Evolutionary conservation across 1,139 yeast species (phyloP), one percentile per base, ranked within the genome.

Genomic region (Geotrichum candidum): DNA sequence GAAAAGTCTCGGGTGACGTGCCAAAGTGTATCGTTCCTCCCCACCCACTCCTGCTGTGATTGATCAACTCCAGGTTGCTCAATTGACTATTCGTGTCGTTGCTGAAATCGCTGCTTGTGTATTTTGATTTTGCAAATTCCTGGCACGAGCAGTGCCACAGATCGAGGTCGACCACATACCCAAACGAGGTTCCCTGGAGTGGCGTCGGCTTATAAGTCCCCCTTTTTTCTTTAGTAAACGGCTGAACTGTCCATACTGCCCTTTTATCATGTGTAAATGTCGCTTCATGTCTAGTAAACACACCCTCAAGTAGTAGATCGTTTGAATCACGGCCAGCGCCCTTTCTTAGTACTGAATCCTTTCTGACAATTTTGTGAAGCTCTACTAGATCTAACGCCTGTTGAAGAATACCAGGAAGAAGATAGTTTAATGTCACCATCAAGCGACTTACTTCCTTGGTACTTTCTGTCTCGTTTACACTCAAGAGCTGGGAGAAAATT

Each of bases 301-400:
- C 52, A 18, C 62, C 62, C 29, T 55, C 46, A 9, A 54, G 54
- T 22, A 45, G 23, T 22, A 45, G 23, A 35, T 27, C 27, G 25
- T 18, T 23, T 29, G 41, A 11, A 5, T 13, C 23, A 45, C 18
- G 46, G 15, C 31, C 33, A 15, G 38, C 51, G 22, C 45, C 45
- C 25, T 41, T 41, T 22, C 38, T 41, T 23, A 27, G 22, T n/a
- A 22, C 31, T 25, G 29, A 48, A 13, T 53, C 59, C 7, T 41
- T 46, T 38, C 57, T 25, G 1, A 56, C 52, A 22, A 64, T 63
- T 52, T 54, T 53, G 51, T 65, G 64, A 4, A 58, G 51, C 48
- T 70, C 72, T 2, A 70, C 61, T 23, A 64, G 55, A 25, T 66
- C 67, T 46, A 70, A 38, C 1, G 72, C 71, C n/a, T 54, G 60